phyloP scores from a whole-genome alignment of 148 eudicot genomes.

The Rhododendron griersonianum region DNA sequence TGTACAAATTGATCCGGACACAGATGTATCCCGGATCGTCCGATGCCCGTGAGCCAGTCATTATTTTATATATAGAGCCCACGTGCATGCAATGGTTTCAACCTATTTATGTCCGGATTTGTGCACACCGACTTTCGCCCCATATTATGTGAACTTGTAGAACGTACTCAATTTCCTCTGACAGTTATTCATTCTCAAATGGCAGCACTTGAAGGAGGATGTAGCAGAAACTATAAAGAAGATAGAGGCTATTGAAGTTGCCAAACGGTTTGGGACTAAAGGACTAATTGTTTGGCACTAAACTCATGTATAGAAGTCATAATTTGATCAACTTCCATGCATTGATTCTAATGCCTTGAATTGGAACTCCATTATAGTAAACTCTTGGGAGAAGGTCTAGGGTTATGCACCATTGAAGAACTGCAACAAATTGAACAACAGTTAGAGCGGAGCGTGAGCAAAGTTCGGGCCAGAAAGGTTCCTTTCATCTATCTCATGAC shows the following conservation, averaged over 20 bases:
- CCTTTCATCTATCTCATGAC: neutral
- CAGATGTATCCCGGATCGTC: neutral
- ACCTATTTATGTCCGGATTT: neutral
- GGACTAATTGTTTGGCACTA: neutral
- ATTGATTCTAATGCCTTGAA: neutral
- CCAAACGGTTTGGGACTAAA: constrained; percentile 50
- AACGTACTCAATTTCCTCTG: neutral
- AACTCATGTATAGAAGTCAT: neutral
- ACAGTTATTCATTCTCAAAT: neutral
- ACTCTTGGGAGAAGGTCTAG: constrained; percentile 74
- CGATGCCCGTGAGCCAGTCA: neutral
- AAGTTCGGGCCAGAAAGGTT: constrained; percentile 75
- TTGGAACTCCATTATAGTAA: constrained; percentile 31
- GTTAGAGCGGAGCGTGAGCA: constrained; percentile 60
- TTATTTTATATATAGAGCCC: neutral
- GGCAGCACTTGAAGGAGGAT: constrained; percentile 75
- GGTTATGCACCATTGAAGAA: constrained; percentile 61
- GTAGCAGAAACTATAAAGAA: constrained; percentile 55
- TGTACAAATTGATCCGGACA: no score
- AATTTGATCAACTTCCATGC: neutral
- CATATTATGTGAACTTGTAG: neutral
- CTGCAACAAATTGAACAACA: constrained; percentile 76
- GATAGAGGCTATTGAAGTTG: constrained; percentile 65
- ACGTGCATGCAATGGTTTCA: neutral
- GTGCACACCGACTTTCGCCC: neutral